These are phyloP conservation scores for Phytophthora pistaciae DNA, from an alignment of 352 stramenopile genomes.

Conservation along the genomic window DNA sequence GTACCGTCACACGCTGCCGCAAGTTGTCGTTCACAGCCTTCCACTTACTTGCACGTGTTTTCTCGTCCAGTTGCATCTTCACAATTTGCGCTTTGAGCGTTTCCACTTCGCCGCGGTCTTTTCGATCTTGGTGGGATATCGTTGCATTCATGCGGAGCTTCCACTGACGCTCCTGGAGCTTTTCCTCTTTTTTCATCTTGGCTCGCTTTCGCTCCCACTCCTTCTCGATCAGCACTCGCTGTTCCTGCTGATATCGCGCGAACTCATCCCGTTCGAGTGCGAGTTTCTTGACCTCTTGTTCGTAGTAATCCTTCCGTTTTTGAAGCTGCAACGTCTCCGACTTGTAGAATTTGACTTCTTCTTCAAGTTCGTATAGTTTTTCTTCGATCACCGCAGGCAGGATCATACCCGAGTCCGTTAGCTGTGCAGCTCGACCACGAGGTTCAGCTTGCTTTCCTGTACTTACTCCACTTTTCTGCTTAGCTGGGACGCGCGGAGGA, in stretches of 20 bases:
- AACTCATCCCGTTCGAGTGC: slow-evolving; percentile 61
- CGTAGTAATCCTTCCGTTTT: slow-evolving; percentile 72
- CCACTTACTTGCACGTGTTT: slow-evolving; percentile 56
- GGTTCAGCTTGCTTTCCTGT: slow-evolving; percentile 9
- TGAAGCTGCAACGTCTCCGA: slow-evolving; percentile 82
- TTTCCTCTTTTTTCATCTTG: slow-evolving; percentile 83
- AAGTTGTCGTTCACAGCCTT: slow-evolving; percentile 78
- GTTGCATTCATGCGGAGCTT: slow-evolving; percentile 74
- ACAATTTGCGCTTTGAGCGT: slow-evolving; percentile 86
- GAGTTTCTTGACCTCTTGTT: slow-evolving; percentile 72
- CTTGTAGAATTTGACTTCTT: slow-evolving; percentile 91
- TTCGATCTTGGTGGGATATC: slow-evolving; percentile 61
- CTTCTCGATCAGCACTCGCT: slow-evolving; percentile 63
- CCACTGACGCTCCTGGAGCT: slow-evolving; percentile 74
- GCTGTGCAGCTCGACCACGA: slow-evolving; percentile 1
- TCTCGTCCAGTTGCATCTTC: slow-evolving; percentile 82
- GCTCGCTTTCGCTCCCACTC: slow-evolving; percentile 73
- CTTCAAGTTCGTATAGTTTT: slow-evolving; percentile 81
- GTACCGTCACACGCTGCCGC: slow-evolving; percentile 70
- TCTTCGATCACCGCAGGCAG: slow-evolving; percentile 83
- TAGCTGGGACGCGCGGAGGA: slow-evolving; percentile 5
- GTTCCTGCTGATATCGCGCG: slow-evolving; percentile 56
- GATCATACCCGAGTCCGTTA: slow-evolving; percentile 28
- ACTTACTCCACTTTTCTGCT: slow-evolving; percentile 16
- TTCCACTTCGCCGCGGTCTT: slow-evolving; percentile 76